Percentiles rank a stretch among this genome's conserved stretches.
phyloP scores from a whole-genome alignment of 106 monocot genomes.

The Platanthera guangdongensis region DNA sequence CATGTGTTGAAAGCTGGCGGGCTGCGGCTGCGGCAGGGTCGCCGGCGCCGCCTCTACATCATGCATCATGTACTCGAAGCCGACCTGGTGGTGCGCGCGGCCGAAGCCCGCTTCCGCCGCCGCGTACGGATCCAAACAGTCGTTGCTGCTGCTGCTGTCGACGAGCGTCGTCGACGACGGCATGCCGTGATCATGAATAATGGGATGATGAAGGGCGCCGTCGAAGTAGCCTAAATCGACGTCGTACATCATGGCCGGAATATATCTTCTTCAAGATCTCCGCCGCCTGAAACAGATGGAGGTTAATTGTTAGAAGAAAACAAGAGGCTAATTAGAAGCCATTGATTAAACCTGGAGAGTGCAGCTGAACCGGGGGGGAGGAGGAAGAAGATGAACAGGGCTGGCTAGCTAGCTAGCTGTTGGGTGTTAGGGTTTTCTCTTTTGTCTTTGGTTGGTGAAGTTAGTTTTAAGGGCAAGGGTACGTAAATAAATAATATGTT shows the following conservation, averaged over 20 bases:
- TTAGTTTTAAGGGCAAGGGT: not conserved
- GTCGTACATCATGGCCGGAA: not conserved
- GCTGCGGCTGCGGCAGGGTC: not conserved
- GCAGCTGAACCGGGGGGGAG: not conserved
- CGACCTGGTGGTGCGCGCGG: not conserved
- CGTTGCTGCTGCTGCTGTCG: constrained; percentile 7
- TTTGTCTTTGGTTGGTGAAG: not conserved
- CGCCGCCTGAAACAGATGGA: not conserved
- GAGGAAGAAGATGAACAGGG: not conserved
- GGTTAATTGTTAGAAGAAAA: not conserved
- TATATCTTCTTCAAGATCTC: not conserved
- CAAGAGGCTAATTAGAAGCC: not conserved
- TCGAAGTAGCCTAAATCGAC: not conserved
- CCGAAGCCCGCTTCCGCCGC: too few species aligned
- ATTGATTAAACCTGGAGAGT: not conserved
- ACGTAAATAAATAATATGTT: too few species aligned
- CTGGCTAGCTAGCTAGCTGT: too few species aligned
- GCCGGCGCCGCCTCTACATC: not conserved
- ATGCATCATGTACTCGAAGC: not conserved
- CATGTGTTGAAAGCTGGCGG: not conserved
- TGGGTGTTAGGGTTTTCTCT: not conserved
- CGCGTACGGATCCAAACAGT: not conserved
- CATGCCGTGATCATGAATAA: not conserved
- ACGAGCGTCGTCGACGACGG: not conserved
- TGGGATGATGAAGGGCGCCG: not conserved